phyloP scores from a whole-genome alignment of 805 yeast genomes.

The Tetrapisispora pingtungensis region DNA sequence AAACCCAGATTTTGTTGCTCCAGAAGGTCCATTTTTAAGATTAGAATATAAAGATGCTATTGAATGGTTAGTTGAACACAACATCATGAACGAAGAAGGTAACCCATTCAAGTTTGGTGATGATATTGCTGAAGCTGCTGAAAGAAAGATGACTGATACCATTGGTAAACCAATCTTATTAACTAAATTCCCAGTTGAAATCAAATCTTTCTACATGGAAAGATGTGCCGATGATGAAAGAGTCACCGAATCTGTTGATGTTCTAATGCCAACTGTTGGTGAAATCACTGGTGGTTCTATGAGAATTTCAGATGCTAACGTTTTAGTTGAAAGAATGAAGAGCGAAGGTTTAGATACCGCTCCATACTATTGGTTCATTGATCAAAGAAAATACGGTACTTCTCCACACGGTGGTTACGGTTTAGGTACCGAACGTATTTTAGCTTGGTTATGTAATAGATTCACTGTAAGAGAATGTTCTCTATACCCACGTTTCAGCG shows the following conservation, averaged over 20 bases:
- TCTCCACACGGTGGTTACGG: constrained; percentile 99
- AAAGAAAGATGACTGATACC: constrained; percentile 94
- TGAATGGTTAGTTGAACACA: constrained; percentile 94
- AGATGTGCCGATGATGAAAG: constrained; percentile 81
- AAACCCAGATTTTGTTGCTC: constrained; percentile 84
- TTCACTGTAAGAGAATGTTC: constrained; percentile 98
- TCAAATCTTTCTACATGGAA: constrained; percentile 97
- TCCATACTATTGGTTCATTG: constrained; percentile 92
- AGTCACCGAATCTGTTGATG: constrained; percentile 97
- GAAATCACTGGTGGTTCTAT: constrained; percentile 98
- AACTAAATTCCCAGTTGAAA: constrained; percentile 91
- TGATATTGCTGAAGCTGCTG: constrained; percentile 99
- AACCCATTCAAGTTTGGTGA: constrained; percentile 92
- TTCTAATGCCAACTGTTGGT: constrained; percentile 97
- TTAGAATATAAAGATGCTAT: constrained; percentile 85
- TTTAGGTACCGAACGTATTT: constrained; percentile 92
- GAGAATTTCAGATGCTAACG: constrained; percentile 82
- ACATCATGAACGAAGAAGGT: constrained; percentile 89
- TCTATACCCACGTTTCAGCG: constrained; percentile 93
- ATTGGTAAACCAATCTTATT: constrained; percentile 88
- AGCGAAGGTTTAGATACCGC: constrained; percentile 80
- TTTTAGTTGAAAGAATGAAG: constrained; percentile 79
- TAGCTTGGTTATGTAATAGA: constrained; percentile 97
- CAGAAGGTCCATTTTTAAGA: constrained; percentile 80
- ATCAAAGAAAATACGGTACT: constrained; percentile 93